Evolutionary conservation across 306 rosid genomes (phyloP).

Genomic region (Fragaria nilgerrensis): DNA sequence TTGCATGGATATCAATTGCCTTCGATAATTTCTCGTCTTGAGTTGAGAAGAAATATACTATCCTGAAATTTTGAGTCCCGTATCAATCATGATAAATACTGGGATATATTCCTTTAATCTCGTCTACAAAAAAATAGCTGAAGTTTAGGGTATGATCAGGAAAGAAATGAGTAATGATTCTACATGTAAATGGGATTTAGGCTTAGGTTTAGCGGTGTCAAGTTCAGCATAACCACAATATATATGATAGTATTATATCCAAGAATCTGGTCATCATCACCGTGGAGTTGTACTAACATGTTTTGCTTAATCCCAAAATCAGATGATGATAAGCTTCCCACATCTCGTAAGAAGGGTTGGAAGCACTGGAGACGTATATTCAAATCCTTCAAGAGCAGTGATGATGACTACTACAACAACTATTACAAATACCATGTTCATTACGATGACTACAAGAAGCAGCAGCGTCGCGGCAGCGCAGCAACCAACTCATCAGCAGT

Average conservation of each 20-base stretch:
- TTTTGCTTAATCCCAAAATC: background rate
- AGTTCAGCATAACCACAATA: background rate
- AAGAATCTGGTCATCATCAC: background rate
- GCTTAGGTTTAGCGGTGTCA: background rate
- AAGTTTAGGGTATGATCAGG: background rate
- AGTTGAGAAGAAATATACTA: background rate
- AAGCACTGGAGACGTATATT: constrained; percentile 5
- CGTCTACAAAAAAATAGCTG: background rate
- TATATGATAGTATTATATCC: background rate
- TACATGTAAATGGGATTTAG: background rate
- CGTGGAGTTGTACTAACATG: background rate
- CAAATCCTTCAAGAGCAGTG: constrained; percentile 4
- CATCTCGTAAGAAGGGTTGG: constrained; percentile 2
- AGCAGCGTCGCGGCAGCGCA: background rate
- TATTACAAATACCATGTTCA: background rate
- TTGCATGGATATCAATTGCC: background rate
- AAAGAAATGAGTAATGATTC: background rate
- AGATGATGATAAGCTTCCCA: background rate
- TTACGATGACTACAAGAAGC: constrained; percentile 4
- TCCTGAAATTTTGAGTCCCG: background rate
- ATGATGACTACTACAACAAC: background rate
- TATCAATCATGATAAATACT: background rate
- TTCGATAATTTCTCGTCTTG: background rate
- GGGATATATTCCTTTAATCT: background rate
- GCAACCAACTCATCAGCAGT: background rate